These are phyloP conservation scores for Pythium chondricola DNA, from an alignment of 352 stramenopile genomes.

Conservation along the genomic window DNA sequence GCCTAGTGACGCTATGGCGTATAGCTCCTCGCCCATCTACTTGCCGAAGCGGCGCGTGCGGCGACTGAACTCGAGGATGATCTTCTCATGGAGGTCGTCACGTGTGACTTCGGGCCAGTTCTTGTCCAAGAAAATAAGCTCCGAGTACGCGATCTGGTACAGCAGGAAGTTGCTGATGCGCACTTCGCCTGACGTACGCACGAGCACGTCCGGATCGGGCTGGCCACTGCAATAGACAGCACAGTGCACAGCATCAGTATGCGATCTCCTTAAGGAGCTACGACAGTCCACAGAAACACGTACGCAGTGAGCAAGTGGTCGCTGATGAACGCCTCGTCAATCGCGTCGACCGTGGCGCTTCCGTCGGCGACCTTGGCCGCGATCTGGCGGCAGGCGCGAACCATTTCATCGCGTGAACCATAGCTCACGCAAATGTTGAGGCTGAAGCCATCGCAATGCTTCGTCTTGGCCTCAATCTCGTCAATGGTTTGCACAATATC, in stretches of 20 bases:
- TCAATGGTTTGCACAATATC: conserved; percentile 66
- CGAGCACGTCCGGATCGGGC: conserved; percentile 91
- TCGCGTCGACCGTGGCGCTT: conserved; percentile 48
- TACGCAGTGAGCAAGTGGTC: conserved; percentile 79
- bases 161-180: conserved; percentile 96
- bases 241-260: conserved; percentile 16
- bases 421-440: conserved; percentile 92
- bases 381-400: conserved; percentile 86
- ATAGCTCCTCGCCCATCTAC: conserved; percentile 26
- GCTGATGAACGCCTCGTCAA: conserved; percentile 76
- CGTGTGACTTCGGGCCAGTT: conserved; percentile 92
- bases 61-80: conserved; percentile 84
- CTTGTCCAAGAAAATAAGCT: conserved; percentile 95
- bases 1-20: too few relatives aligned
- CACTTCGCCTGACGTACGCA: conserved; percentile 93
- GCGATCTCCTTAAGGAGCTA: too few relatives aligned
- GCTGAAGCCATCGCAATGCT: conserved; percentile 68
- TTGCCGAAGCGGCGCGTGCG: conserved; percentile 89
- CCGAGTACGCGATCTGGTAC: conserved; percentile 93
- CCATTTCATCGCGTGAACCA: conserved; percentile 94
- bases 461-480: conserved; percentile 85
- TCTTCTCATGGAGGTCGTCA: conserved; percentile 66
- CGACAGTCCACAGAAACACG: conserved; percentile 16
- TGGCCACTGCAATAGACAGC: conserved; percentile 43
- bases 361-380: conserved; percentile 74